phyloP scores from a whole-genome alignment of 139 green algal species.

The Chlamydomonas sp. region DNA sequence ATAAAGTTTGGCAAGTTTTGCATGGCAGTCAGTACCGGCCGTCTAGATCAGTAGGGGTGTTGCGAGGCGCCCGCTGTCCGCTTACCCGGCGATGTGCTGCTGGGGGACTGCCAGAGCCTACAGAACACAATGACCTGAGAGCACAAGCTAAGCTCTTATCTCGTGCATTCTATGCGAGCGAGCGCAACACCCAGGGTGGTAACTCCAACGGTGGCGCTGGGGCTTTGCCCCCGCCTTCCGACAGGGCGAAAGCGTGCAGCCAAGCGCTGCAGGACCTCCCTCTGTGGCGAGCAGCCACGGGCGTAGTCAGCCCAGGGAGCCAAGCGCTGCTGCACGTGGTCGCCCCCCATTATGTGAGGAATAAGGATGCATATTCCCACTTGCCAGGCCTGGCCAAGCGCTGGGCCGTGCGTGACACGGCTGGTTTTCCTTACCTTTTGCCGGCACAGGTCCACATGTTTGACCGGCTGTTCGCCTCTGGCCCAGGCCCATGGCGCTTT shows the following conservation, averaged over 20 bases:
- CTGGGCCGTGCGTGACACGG: background rate
- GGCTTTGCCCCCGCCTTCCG: background rate
- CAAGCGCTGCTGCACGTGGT: conserved; percentile 46
- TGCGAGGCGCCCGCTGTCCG: too few species aligned
- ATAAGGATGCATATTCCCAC: background rate
- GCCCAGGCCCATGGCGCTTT: conserved; percentile 46
- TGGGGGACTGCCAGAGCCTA: too few species aligned
- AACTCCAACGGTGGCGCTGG: background rate
- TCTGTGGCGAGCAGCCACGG: conserved; percentile 61
- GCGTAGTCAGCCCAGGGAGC: conserved; percentile 35
- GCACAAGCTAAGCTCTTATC: too few species aligned
- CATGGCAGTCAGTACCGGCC: too few species aligned
- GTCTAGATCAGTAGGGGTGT: too few species aligned
- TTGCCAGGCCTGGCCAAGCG: background rate
- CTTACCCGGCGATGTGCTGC: too few species aligned
- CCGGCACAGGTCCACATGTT: conserved; percentile 59
- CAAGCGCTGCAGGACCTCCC: conserved; percentile 38
- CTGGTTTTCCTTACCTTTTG: conserved; percentile 44
- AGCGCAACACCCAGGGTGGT: too few species aligned
- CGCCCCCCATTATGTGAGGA: conserved; percentile 11
- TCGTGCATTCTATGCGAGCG: too few species aligned
- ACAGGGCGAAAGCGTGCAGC: background rate
- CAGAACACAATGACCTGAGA: too few species aligned
- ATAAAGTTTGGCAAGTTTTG: too few species aligned
- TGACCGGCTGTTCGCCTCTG: conserved; percentile 39